Evolutionary conservation across 257 asterid genomes (phyloP).

Genomic region (Ajuga chamaepitys): DNA sequence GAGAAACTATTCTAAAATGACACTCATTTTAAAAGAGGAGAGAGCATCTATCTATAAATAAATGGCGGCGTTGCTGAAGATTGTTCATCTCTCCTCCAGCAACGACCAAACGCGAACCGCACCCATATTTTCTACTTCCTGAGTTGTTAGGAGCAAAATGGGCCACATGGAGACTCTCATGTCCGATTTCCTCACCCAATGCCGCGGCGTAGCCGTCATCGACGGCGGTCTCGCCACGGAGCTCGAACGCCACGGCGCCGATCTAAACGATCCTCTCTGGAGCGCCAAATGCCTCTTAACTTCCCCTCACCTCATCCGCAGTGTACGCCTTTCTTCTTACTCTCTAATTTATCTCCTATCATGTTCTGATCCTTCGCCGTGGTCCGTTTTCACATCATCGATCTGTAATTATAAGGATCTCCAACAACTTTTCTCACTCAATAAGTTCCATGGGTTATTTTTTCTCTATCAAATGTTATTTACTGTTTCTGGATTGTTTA

Average conservation of each 20-base stretch:
- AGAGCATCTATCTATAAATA: conserved; percentile 13
- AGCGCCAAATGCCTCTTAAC: conserved; percentile 86
- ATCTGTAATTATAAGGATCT: too few relatives aligned
- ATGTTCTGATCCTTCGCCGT: background rate
- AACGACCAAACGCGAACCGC: background rate
- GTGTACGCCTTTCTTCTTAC: conserved; percentile 27
- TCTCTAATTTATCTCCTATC: background rate
- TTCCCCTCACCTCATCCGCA: conserved; percentile 75
- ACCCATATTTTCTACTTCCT: conserved; percentile 4
- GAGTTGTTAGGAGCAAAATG: conserved; percentile 24
- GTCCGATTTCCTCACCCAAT: conserved; percentile 55
- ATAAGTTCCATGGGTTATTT: background rate
- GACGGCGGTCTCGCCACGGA: conserved; percentile 97
- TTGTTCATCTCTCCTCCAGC: background rate
- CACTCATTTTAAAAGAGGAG: too few relatives aligned
- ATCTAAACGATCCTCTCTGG: conserved; percentile 90
- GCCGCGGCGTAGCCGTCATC: conserved; percentile 74
- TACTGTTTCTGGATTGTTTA: too few relatives aligned
- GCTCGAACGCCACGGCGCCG: conserved; percentile 80
- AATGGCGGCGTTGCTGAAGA: conserved; percentile 6
- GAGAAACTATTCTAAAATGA: too few relatives aligned
- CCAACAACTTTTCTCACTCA: background rate
- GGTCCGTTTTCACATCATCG: background rate
- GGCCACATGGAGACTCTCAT: conserved; percentile 31
- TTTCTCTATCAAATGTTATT: background rate